Percentiles rank a stretch among this genome's conserved stretches.
Conservation (phyloP, 23 red algal genomes). For the Gracilaria caudata region DNA sequence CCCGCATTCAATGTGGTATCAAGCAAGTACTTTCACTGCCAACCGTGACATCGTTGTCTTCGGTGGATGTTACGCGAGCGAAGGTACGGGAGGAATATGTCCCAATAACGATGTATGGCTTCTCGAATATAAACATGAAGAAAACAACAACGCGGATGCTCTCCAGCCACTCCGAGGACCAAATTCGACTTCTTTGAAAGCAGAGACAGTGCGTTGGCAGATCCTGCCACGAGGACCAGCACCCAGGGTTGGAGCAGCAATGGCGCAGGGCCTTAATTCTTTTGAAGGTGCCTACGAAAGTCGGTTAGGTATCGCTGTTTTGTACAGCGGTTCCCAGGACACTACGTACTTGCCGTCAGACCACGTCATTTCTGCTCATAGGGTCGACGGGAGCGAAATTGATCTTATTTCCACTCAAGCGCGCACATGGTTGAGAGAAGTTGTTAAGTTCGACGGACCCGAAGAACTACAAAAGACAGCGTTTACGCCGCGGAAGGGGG, state of each 20-base stretch:
- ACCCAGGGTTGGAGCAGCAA: constrained; percentile 45
- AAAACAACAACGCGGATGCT: neutral
- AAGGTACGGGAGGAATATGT: constrained; percentile 32
- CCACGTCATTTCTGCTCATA: constrained; percentile 20
- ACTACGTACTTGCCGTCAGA: neutral
- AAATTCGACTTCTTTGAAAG: neutral
- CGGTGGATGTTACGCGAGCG: constrained; percentile 56
- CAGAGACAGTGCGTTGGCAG: constrained; percentile 22
- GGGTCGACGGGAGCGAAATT: constrained; percentile 45
- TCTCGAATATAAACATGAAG: constrained; percentile 39
- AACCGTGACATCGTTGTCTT: constrained; percentile 51
- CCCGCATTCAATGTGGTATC: constrained; percentile 28
- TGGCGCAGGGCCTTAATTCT: constrained; percentile 56
- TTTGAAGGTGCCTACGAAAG: constrained; percentile 53
- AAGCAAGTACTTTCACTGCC: constrained; percentile 36
- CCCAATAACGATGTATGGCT: constrained; percentile 47
- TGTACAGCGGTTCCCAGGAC: constrained; percentile 49
- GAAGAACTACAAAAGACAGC: neutral
- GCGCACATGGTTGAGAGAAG: constrained; percentile 30
- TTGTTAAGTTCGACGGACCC: constrained; percentile 24
- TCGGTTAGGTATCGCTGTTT: constrained; percentile 46
- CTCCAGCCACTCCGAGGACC: neutral
- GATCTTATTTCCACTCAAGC: constrained; percentile 50
- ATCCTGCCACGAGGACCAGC: constrained; percentile 35
- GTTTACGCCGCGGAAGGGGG: constrained; percentile 31